Percentiles rank a stretch among this genome's conserved stretches.
These are phyloP conservation scores for Pyrus bretschneideri DNA, from an alignment of 306 rosid genomes.

Conservation along the genomic window DNA sequence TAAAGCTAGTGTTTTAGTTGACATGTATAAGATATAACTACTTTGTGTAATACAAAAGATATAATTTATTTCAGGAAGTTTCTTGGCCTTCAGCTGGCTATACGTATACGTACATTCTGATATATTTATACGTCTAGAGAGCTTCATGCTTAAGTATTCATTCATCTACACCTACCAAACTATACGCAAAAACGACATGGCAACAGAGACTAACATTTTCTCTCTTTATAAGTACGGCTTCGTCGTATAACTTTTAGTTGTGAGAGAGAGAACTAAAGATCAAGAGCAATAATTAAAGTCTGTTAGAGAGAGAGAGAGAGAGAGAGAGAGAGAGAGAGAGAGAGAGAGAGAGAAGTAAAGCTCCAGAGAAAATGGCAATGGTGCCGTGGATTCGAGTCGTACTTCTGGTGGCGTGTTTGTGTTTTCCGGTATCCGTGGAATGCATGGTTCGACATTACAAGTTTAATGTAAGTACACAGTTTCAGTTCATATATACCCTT, in stretches of 20 bases:
- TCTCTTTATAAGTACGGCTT: constrained; percentile 22
- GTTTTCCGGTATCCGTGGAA: constrained; percentile 27
- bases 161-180: constrained; percentile 25
- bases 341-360: background rate
- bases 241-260: background rate
- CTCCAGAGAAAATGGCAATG: constrained; percentile 1
- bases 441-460: constrained; percentile 44
- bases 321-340: background rate
- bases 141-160: constrained; percentile 24
- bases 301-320: background rate
- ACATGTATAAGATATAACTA: constrained; percentile 23
- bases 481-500: background rate
- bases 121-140: constrained; percentile 3
- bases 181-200: constrained; percentile 35
- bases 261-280: background rate
- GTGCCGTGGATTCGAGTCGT: constrained; percentile 7
- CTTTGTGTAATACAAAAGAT: constrained; percentile 32
- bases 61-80: background rate
- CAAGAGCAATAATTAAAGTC: background rate
- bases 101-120: background rate
- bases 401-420: constrained; percentile 14
- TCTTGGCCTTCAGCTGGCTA: background rate
- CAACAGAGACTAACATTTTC: constrained; percentile 11
- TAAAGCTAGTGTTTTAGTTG: constrained; percentile 25
- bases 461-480: constrained; percentile 29